Conservation (phyloP, 257 asterid genomes). For the Voacanga thouarsii region DNA sequence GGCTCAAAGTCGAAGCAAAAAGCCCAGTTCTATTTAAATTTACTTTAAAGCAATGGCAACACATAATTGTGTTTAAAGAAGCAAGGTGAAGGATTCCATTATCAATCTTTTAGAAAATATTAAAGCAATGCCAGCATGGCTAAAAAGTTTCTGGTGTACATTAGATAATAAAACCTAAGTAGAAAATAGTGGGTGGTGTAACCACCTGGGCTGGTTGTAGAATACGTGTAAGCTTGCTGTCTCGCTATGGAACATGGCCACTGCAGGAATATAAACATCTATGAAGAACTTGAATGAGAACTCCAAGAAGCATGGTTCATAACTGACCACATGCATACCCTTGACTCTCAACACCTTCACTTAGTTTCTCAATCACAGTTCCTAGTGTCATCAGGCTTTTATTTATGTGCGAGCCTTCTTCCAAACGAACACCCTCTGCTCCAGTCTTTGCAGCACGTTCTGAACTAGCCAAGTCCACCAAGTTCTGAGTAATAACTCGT, state of each 20-base stretch:
- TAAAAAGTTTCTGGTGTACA: neutral
- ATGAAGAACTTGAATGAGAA: slow-evolving; percentile 18
- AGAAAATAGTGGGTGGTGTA: neutral
- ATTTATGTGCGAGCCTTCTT: slow-evolving; percentile 98
- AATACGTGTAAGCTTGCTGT: slow-evolving; percentile 96
- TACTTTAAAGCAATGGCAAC: neutral
- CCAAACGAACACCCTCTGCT: slow-evolving; percentile 96
- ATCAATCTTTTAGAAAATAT: no score
- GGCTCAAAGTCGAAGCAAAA: slow-evolving; percentile 3
- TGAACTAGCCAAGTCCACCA: slow-evolving; percentile 99
- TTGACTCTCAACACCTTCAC: slow-evolving; percentile 98
- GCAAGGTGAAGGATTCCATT: neutral
- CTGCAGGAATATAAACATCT: slow-evolving; percentile 46
- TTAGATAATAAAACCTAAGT: neutral
- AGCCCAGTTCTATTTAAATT: neutral
- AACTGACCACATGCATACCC: slow-evolving; percentile 58
- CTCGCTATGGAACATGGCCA: slow-evolving; percentile 97
- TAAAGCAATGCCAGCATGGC: no score
- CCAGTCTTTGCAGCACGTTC: slow-evolving; percentile 99
- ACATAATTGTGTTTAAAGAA: neutral
- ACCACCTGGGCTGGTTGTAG: slow-evolving; percentile 96
- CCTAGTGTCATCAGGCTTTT: slow-evolving; percentile 95
- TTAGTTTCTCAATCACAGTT: slow-evolving; percentile 93
- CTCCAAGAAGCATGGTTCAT: neutral
- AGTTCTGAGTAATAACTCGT: slow-evolving; percentile 46